phyloP scores from a whole-genome alignment of 495 filamentous ascomycete genomes.

The Penicillium soppii region DNA sequence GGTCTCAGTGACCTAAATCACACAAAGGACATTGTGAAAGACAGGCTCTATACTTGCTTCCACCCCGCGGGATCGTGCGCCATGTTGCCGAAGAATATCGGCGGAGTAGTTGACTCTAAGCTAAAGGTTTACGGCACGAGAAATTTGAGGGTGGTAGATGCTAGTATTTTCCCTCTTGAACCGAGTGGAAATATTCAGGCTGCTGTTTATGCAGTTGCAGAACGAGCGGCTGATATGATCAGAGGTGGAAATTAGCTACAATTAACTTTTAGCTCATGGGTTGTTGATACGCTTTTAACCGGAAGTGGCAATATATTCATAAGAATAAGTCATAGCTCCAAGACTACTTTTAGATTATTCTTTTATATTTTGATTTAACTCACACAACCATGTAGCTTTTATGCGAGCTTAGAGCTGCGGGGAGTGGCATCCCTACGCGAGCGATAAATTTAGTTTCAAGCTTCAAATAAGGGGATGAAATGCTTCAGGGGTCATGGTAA shows the following conservation, averaged over 20 bases:
- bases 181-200: conserved; percentile 49
- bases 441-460: conserved; percentile 1
- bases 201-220: conserved; percentile 54
- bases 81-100: conserved; percentile 51
- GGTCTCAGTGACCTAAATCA: conserved; percentile 20
- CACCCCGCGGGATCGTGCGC: conserved; percentile 23
- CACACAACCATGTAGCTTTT: not conserved
- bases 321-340: too few species aligned
- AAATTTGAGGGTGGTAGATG: conserved; percentile 52
- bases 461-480: not conserved
- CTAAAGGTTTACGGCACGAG: conserved; percentile 51
- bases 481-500: not conserved
- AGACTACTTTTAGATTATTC: too few species aligned
- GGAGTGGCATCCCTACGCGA: conserved; percentile 1
- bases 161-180: conserved; percentile 52
- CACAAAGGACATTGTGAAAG: conserved; percentile 19
- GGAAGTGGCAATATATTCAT: too few species aligned
- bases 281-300: too few species aligned
- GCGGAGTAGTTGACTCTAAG: conserved; percentile 37
- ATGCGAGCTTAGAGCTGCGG: conserved; percentile 12
- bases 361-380: not conserved
- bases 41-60: conserved; percentile 18
- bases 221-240: conserved; percentile 55
- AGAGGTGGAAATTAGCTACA: conserved; percentile 7
- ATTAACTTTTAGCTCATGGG: too few species aligned